Base-by-base conservation (phyloP, 2,329 filamentous ascomycete species). In the Diaporthe ilicicola region DNA sequence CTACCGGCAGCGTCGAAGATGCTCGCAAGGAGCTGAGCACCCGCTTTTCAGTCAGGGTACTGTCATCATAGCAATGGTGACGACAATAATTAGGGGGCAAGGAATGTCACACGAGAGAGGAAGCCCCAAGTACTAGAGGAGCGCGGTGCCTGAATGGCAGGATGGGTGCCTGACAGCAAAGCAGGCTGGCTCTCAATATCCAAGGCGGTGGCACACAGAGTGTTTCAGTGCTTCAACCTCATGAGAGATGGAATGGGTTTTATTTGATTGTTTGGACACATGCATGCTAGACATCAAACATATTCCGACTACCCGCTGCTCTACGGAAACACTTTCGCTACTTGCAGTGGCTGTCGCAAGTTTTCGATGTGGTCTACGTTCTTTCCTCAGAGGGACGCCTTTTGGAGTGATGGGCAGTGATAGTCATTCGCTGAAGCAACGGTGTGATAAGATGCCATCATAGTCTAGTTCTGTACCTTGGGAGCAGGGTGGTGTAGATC, bases 1-100 rank as follows among this genome's bases (percentile, higher is more conserved):
- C 29, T 3, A 17, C 3, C 59, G 15, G 59, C 13, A 34, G 8
- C 29, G 5, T 19, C 44, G 13, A 50, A 37, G 29, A 24, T 24
- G 59, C 29, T 50, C 29, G 29, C 12, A 29, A n/a, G 42, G 42
- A 46, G 65, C 27, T 46, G 42, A 59, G 29, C 42, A 54, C 65
- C 65, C 53, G 51, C 65, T 34, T 48, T 24, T 56, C 37, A 50
- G 68, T 71, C 64, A 71, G 42, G 12, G 37, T 22, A 46, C 24
- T 13, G 29, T 39, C 64, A 72, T 69, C 12, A 71, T 71, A 66
- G 69, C 70, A 55, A 62, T 39, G 55, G 67, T 72, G 70, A 72
- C 67, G 70, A 70, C 71, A 68, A 27, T 7, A 42, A 42, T 42
- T 48, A 13, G 27, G 17, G 51, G 39, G 51, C 13, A 4, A 2